Percentiles rank a stretch among this genome's conserved stretches.
Conservation (phyloP, 345 rosid species). For the Adansonia digitata region DNA sequence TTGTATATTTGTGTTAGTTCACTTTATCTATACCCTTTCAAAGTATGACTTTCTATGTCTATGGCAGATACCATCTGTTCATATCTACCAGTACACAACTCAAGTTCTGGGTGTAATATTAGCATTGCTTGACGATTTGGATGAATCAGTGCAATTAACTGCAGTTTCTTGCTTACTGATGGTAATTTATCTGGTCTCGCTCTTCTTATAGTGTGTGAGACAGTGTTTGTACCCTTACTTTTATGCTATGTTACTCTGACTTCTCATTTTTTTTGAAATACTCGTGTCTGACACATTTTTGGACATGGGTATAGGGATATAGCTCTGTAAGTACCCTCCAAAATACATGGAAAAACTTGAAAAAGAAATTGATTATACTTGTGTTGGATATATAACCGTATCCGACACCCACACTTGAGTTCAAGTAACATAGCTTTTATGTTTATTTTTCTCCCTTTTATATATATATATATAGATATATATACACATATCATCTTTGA, state of each 20-base stretch:
- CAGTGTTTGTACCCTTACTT: too few species aligned
- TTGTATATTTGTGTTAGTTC: not conserved
- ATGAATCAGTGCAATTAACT: slow-evolving; percentile 84
- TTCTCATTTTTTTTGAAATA: too few species aligned
- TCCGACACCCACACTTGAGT: too few species aligned
- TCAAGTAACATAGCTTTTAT: too few species aligned
- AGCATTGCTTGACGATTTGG: slow-evolving; percentile 84
- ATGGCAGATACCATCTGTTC: slow-evolving; percentile 76
- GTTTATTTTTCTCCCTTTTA: not conserved
- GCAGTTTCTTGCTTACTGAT: slow-evolving; percentile 79
- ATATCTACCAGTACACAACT: slow-evolving; percentile 63
- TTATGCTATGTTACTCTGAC: too few species aligned
- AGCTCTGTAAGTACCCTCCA: too few species aligned
- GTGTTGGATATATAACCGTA: too few species aligned
- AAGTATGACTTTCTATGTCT: not conserved
- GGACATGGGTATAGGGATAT: too few species aligned
- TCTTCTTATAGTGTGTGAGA: not conserved
- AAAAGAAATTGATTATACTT: too few species aligned
- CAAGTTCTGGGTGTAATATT: slow-evolving; percentile 83
- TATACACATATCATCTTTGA: not conserved
- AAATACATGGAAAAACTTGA: too few species aligned
- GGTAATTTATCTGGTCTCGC: slow-evolving; percentile 37
- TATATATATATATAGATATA: not conserved
- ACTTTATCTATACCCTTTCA: not conserved
- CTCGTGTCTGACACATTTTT: too few species aligned